A percentile compares a stretch with the other conserved stretches of the same genome.
Conservation (phyloP, 345 rosid genomes). For the Arabis hirsuta region DNA sequence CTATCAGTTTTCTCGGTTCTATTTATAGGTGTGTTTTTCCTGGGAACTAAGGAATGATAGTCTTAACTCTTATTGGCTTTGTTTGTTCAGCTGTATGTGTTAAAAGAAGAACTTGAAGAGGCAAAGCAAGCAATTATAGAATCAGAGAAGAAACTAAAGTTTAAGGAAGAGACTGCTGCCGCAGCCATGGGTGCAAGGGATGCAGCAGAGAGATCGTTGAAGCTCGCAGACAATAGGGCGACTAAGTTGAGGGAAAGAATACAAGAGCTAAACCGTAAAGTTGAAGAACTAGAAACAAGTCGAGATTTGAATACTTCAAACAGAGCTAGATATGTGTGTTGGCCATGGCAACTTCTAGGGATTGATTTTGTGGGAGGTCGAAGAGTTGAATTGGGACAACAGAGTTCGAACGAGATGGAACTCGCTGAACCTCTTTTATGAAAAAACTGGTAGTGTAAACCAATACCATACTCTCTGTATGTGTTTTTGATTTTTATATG, state of each 20-base stretch:
- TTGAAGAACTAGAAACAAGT: conserved; percentile 80
- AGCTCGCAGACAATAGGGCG: conserved; percentile 84
- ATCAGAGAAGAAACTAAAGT: conserved; percentile 86
- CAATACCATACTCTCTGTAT: conserved; percentile 15
- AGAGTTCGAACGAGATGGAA: conserved; percentile 89
- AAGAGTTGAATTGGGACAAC: conserved; percentile 50
- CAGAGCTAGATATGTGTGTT: conserved; percentile 79
- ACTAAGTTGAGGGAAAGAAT: conserved; percentile 89
- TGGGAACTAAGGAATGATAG: neutral
- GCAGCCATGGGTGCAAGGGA: conserved; percentile 99
- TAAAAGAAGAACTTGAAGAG: conserved; percentile 88
- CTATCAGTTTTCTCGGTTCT: neutral
- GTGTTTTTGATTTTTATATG: conserved; percentile 17
- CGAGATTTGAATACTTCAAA: conserved; percentile 57
- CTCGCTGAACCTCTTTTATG: conserved; percentile 92
- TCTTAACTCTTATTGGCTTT: conserved; percentile 27
- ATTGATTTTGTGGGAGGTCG: conserved; percentile 77
- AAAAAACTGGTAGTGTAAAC: conserved; percentile 35
- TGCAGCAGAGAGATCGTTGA: conserved; percentile 95
- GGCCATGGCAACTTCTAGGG: conserved; percentile 99
- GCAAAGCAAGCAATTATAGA: conserved; percentile 73
- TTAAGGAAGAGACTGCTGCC: conserved; percentile 92
- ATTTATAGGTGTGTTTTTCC: neutral
- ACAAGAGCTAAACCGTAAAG: conserved; percentile 81
- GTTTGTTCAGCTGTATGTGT: conserved; percentile 59